These are phyloP conservation scores for Luzula sylvatica DNA, from an alignment of 176 grass and related monocot genomes.

Conservation along the genomic window DNA sequence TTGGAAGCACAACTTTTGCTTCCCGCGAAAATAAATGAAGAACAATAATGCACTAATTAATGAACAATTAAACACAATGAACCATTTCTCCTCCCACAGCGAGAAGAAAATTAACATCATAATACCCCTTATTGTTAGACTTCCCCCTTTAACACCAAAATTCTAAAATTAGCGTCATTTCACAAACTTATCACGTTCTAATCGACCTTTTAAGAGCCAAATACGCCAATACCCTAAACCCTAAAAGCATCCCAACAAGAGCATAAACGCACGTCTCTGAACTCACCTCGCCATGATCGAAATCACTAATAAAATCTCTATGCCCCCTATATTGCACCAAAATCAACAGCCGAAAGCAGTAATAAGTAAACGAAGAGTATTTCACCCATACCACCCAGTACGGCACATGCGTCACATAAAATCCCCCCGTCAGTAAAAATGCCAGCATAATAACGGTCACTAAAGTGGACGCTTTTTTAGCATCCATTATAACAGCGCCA, in stretches of 20 bases:
- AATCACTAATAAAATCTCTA: conserved; percentile 11
- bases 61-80: not conserved
- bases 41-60: not conserved
- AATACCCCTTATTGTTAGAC: conserved; percentile 3
- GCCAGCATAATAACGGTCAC: conserved; percentile 78
- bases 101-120: not conserved
- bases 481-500: conserved; percentile 80
- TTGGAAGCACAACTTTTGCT: conserved; percentile 14
- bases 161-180: not conserved
- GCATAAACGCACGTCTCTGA: conserved; percentile 18
- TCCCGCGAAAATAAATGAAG: not conserved
- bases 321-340: conserved; percentile 52
- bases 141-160: not conserved
- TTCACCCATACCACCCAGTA: conserved; percentile 74
- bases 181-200: conserved; percentile 12
- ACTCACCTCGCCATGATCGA: conserved; percentile 14
- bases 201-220: conserved; percentile 45
- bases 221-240: conserved; percentile 65
- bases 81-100: not conserved
- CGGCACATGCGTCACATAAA: conserved; percentile 77
- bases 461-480: conserved; percentile 72
- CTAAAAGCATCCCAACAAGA: conserved; percentile 65
- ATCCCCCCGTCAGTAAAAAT: conserved; percentile 80
- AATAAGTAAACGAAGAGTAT: conserved; percentile 92
- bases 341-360: conserved; percentile 78